These are phyloP conservation scores for Diaporthe velutina DNA, from an alignment of 2,329 filamentous ascomycete genomes.

Conservation along the genomic window DNA sequence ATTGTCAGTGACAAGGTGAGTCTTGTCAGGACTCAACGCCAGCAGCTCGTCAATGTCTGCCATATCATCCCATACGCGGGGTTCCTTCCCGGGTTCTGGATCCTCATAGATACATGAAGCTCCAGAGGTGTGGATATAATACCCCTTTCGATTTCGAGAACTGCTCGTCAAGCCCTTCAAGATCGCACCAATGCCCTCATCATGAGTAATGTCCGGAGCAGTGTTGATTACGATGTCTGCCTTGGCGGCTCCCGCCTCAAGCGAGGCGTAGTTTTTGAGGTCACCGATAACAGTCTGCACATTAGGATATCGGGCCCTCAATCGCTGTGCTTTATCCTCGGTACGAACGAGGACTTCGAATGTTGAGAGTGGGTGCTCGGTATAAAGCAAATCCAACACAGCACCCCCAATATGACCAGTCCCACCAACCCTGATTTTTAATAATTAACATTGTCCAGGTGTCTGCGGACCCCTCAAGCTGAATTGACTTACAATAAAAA, in stretches of 20 bases:
- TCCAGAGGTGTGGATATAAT: constrained; percentile 42
- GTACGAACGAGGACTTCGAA: constrained; percentile 35
- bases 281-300: constrained; percentile 37
- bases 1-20: constrained; percentile 39
- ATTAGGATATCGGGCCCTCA: constrained; percentile 33
- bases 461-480: not conserved
- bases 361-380: constrained; percentile 2
- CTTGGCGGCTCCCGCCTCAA: constrained; percentile 27
- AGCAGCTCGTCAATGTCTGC: constrained; percentile 38
- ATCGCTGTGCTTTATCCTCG: constrained; percentile 26
- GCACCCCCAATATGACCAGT: constrained; percentile 20
- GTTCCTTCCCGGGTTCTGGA: constrained; percentile 10
- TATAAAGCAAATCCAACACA: constrained; percentile 15
- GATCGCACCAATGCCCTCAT: constrained; percentile 35
- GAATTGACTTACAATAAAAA: not conserved
- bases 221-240: constrained; percentile 40
- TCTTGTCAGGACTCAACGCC: constrained; percentile 23
- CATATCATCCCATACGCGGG: constrained; percentile 40
- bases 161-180: constrained; percentile 30
- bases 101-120: constrained; percentile 22
- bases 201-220: constrained; percentile 38
- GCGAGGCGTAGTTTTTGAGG: not conserved
- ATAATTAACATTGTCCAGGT: too few relatives aligned
- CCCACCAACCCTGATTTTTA: not conserved
- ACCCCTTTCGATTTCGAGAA: constrained; percentile 27